Evolutionary conservation across 306 rosid species (phyloP), one percentile per base, ranked within the genome.

Genomic region (Dalbergia oliveri): DNA sequence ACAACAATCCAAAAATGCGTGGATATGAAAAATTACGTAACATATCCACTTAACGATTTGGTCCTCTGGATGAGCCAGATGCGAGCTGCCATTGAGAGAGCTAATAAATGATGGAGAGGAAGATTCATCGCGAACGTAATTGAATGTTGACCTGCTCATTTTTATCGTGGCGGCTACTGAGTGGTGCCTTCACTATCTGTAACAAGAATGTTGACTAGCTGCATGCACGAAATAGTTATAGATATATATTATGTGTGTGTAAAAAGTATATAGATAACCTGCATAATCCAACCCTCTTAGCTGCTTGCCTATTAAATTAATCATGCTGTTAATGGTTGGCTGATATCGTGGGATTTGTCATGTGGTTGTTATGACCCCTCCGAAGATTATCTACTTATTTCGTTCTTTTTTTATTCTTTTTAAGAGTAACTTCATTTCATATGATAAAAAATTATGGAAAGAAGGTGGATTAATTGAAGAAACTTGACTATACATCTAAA

Each of bases 341-440:
- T 43, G 64, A 44, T 5, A 35, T 66, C 9, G 31, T 76, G 41
- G 57, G 67, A 14, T 66, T 35, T 53, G 74, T 57, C 66, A 5
- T 37, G 2, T 59, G 59, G 69, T 3, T 39, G 43, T 21, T 66
- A 23, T 9, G 18, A 47, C 41, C 23, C 4, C 11, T 26, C 31
- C 39, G 3, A 44, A 44, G 39, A 66, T 41, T 66, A 18, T 67
- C 37, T 15, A 0, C 5, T 13, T 15, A 0, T 5, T 13, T 15
- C 2, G 14, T 51, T 14, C 18, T 15, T 51, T 43, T 43, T 43
- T 9, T n/a, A n/a, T n/a, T n/a, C n/a, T n/a, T n/a, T n/a, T n/a
- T 21, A 21, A 21, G 23, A 21, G 31, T 4, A 37, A 37, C 8
- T 37, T 8, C 41, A 37, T 37, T 37, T 37, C 41, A 5, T 37